Conservation (phyloP, 805 yeast genomes). For the Torulaspora gathmanii region DNA sequence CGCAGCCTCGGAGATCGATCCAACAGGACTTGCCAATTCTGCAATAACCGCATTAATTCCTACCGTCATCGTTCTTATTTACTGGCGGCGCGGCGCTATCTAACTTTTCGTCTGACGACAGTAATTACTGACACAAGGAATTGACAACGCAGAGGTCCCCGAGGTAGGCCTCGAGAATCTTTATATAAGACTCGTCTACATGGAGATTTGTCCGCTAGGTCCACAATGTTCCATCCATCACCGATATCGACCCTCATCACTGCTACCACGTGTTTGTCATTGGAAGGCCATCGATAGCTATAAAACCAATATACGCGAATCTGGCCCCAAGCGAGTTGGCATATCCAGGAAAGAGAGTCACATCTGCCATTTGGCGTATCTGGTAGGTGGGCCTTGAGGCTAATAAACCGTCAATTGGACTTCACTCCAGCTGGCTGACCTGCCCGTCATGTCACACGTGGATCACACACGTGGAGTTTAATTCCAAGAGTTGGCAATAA, state of each 20-base stretch:
- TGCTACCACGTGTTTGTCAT: background rate
- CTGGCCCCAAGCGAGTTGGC: too few species aligned
- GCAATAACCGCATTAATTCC: slow-evolving; percentile 1
- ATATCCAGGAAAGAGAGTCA: background rate
- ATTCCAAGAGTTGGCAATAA: too few species aligned
- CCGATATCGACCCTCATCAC: background rate
- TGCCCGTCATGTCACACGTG: slow-evolving; percentile 1
- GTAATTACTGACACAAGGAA: slow-evolving; percentile 1
- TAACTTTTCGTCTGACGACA: background rate
- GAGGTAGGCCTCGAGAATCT: background rate
- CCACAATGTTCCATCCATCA: too few species aligned
- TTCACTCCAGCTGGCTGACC: background rate
- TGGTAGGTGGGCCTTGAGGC: background rate
- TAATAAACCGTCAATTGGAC: background rate
- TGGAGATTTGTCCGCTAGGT: too few species aligned
- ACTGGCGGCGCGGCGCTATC: slow-evolving; percentile 2
- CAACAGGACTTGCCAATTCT: slow-evolving; percentile 5
- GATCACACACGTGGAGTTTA: background rate
- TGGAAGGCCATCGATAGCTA: background rate
- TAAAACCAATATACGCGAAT: too few species aligned
- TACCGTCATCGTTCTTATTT: background rate
- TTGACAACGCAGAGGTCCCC: background rate
- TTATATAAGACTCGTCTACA: too few species aligned
- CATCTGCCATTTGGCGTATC: background rate
- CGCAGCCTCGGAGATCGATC: slow-evolving; percentile 5